These are phyloP conservation scores for Nephelium lappaceum DNA, from an alignment of 345 rosid genomes.

Conservation along the genomic window DNA sequence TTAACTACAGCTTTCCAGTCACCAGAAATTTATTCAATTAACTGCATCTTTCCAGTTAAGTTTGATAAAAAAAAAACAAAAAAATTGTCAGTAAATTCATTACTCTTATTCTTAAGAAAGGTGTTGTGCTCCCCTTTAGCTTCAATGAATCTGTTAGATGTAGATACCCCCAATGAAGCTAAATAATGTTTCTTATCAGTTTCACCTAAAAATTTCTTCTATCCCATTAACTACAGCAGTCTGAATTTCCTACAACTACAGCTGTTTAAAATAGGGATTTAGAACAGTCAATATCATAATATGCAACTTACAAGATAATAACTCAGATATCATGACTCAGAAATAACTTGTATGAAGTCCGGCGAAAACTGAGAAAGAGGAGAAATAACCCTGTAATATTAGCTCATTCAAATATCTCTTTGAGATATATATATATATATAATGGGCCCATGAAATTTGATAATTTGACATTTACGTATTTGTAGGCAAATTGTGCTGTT, in stretches of 20 bases:
- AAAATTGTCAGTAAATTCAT: neutral
- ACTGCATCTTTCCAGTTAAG: neutral
- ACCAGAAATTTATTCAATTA: neutral
- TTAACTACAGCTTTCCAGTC: neutral
- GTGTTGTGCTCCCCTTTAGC: neutral
- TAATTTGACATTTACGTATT: conserved; percentile 13
- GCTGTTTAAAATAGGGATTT: neutral
- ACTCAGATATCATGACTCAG: neutral
- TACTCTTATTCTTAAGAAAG: neutral
- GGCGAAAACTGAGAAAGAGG: neutral
- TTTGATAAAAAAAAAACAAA: neutral
- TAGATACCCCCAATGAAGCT: neutral
- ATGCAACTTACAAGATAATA: neutral
- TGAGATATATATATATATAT: neutral
- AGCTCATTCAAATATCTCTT: neutral
- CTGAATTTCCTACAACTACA: neutral
- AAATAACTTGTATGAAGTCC: neutral
- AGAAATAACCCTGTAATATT: neutral
- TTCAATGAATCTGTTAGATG: neutral
- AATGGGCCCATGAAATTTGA: neutral
- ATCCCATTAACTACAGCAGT: neutral
- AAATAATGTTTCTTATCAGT: neutral
- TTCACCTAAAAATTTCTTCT: neutral
- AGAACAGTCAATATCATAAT: neutral
- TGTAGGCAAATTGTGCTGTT: conserved; percentile 91